These are phyloP conservation scores for Caloboletus inedulis DNA, from an alignment of 1,284 basidiomycete species.

Conservation along the genomic window DNA sequence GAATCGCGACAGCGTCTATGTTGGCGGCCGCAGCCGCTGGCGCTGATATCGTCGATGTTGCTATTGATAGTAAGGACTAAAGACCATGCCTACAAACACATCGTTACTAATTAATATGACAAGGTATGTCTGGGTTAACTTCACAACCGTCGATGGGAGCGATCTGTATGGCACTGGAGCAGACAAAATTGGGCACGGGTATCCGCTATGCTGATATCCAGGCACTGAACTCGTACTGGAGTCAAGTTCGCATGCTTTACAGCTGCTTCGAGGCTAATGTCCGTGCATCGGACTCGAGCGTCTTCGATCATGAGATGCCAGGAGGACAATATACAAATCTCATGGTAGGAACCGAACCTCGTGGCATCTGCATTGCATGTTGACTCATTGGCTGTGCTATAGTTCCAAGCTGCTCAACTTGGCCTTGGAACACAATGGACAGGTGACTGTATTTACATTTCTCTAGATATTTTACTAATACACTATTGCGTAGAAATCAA, in stretches of 20 bases:
- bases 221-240: slow-evolving; percentile 98
- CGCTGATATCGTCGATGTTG: slow-evolving; percentile 97
- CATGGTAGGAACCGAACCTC: slow-evolving; percentile 55
- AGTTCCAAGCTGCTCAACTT: slow-evolving; percentile 99
- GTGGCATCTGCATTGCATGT: slow-evolving; percentile 8
- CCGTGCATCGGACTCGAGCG: slow-evolving; percentile 92
- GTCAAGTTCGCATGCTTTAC: slow-evolving; percentile 94
- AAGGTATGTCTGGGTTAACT: slow-evolving; percentile 96
- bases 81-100: not conserved
- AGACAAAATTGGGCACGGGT: slow-evolving; percentile 92
- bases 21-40: slow-evolving; percentile 93
- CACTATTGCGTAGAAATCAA: slow-evolving; percentile 75
- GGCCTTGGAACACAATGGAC: slow-evolving; percentile 98
- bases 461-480: slow-evolving; percentile 9
- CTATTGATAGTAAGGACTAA: slow-evolving; percentile 82
- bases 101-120: slow-evolving; percentile 8
- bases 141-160: slow-evolving; percentile 99
- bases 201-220: slow-evolving; percentile 98
- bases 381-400: slow-evolving; percentile 26
- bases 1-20: slow-evolving; percentile 97
- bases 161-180: slow-evolving; percentile 91
- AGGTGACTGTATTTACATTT: slow-evolving; percentile 40
- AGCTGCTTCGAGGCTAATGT: slow-evolving; percentile 98
- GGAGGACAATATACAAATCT: slow-evolving; percentile 97
- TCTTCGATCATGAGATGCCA: slow-evolving; percentile 99